A percentile compares a stretch with the other conserved stretches of the same genome.
phyloP scores from a whole-genome alignment of 495 filamentous ascomycete genomes.

The Neurospora terricola region DNA sequence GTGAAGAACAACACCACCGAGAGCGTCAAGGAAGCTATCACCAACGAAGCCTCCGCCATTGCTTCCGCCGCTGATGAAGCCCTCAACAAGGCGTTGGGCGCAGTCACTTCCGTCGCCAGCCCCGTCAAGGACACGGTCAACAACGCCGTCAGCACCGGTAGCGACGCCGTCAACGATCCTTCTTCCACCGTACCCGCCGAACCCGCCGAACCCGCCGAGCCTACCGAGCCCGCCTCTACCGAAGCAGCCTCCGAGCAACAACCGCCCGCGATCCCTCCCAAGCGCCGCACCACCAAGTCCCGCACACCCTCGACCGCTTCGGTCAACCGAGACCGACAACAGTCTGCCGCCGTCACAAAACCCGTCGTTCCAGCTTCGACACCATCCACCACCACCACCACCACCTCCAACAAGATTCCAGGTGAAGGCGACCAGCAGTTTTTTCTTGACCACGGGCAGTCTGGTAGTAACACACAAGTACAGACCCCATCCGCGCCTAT shows the following conservation, averaged over 20 bases:
- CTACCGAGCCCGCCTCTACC: background rate
- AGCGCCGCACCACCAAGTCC: background rate
- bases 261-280: background rate
- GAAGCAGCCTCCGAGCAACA: background rate
- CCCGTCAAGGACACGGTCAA: background rate
- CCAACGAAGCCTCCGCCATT: background rate
- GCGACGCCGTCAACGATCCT: background rate
- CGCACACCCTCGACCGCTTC: background rate
- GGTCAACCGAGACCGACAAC: background rate
- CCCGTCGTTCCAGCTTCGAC: background rate
- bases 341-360: background rate
- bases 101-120: background rate
- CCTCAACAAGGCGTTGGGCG: background rate
- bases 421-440: background rate
- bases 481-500: background rate
- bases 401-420: background rate
- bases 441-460: background rate
- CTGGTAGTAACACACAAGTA: background rate
- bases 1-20: background rate
- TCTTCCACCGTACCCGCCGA: background rate
- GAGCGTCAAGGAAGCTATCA: background rate
- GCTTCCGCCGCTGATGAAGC: background rate
- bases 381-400: background rate
- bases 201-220: background rate
- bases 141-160: background rate